A percentile compares a stretch with the other conserved stretches of the same genome.
These are phyloP conservation scores for Sutorius australiensis DNA, from an alignment of 768 basidiomycete genomes.

Conservation along the genomic window DNA sequence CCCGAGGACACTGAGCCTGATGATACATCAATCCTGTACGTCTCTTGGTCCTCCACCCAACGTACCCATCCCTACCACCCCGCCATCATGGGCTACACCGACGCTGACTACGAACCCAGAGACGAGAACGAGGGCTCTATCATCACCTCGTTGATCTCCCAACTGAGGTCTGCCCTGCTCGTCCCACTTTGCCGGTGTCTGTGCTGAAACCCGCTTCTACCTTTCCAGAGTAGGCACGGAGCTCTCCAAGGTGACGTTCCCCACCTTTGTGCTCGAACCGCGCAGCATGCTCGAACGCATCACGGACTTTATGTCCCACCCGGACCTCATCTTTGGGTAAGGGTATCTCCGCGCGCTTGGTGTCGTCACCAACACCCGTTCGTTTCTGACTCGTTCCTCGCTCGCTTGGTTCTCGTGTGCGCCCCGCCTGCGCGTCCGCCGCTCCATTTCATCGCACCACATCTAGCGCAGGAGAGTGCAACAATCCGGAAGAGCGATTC, in stretches of 20 bases:
- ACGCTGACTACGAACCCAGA: slow-evolving; percentile 45
- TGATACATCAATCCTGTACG: slow-evolving; percentile 85
- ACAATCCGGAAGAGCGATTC: slow-evolving; percentile 86
- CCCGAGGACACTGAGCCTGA: slow-evolving; percentile 84
- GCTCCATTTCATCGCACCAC: slow-evolving; percentile 4
- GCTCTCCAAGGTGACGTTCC: slow-evolving; percentile 89
- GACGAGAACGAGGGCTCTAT: slow-evolving; percentile 94
- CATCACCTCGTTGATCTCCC: slow-evolving; percentile 81
- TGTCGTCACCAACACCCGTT: slow-evolving; percentile 18
- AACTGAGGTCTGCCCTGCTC: slow-evolving; percentile 59
- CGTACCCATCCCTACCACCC: slow-evolving; percentile 13
- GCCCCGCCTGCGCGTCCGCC: neutral
- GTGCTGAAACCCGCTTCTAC: slow-evolving; percentile 9
- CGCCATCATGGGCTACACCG: slow-evolving; percentile 28
- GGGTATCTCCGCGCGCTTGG: slow-evolving; percentile 29
- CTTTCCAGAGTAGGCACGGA: slow-evolving; percentile 87
- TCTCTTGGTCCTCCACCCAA: slow-evolving; percentile 29
- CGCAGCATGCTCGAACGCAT: slow-evolving; percentile 97
- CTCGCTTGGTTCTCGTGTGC: neutral
- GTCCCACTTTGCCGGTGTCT: neutral
- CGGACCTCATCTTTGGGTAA: slow-evolving; percentile 93
- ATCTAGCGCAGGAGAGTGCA: slow-evolving; percentile 70
- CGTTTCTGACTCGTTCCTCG: neutral
- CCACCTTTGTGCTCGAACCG: slow-evolving; percentile 94
- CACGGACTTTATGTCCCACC: slow-evolving; percentile 99